phyloP scores from a whole-genome alignment of 768 basidiomycete genomes.

The Gloeostereum incarnatum region DNA sequence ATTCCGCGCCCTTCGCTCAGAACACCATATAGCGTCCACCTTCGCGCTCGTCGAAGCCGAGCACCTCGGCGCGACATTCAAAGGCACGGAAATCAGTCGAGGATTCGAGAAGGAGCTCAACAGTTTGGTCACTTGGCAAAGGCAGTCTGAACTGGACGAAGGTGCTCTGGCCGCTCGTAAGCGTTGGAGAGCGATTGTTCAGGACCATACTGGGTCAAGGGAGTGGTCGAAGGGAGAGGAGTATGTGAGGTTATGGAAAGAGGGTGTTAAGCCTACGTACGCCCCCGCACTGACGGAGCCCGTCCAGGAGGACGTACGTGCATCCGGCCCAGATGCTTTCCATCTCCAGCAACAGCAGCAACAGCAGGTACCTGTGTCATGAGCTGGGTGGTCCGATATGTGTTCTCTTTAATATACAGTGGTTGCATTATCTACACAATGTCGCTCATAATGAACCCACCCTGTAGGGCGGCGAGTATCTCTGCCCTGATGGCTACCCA shows the following conservation, averaged over 20 bases:
- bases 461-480: too few species aligned
- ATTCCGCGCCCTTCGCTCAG: conserved; percentile 82
- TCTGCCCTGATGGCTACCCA: too few species aligned
- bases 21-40: conserved; percentile 66
- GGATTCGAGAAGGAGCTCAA: conserved; percentile 55
- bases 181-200: conserved; percentile 66
- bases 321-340: too few species aligned
- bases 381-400: too few species aligned
- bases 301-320: too few species aligned
- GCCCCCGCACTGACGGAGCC: conserved; percentile 42
- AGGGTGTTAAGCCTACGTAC: conserved; percentile 61
- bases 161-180: conserved; percentile 59
- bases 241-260: conserved; percentile 66
- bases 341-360: too few species aligned
- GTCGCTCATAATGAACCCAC: too few species aligned
- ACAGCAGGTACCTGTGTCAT: too few species aligned
- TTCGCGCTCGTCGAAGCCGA: conserved; percentile 80
- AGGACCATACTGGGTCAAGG: conserved; percentile 28
- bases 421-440: too few species aligned
- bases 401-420: too few species aligned
- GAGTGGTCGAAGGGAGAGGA: conserved; percentile 69
- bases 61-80: conserved; percentile 59
- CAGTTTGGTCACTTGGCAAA: conserved; percentile 49
- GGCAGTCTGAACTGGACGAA: conserved; percentile 45
- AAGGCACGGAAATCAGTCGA: conserved; percentile 48